Base-by-base conservation (phyloP, 148 eudicot species). In the Diospyros lotus region DNA sequence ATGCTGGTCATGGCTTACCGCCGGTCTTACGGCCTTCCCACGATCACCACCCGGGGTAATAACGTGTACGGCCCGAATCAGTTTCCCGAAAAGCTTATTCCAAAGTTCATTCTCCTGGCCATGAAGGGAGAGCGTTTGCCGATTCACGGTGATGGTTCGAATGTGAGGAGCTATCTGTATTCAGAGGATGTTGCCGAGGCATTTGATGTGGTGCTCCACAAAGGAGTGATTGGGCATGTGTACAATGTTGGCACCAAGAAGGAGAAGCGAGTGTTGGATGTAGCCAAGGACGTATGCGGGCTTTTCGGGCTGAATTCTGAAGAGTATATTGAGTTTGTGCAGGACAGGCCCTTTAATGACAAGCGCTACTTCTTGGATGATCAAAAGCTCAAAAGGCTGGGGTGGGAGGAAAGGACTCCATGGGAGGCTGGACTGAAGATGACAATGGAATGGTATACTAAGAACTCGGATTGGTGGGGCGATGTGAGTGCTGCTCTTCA, bases 151-250 rank as follows among this genome's bases (percentile, higher is more conserved):
- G 90, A 91, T 77, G 97, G 97, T 39, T 77, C 92, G 39, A 91
- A 91, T 80, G 92, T 91, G 18, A 55, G 97, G 83, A 91, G 94
- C 67, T 91, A 91, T 73, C 86, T 91, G 7, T 91, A 91, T 59
- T 91, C 94, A 73, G 97, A 91, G 82, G 97, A 91, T 79, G 97
- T 91, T 72, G 94, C 94, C 1, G 97, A 91, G 84, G 97, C 97
- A 67, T 91, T 91, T 80, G 97, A 91, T 81, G 76, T 76, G 61
- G 74, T 89, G 62, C 87, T 91, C 72, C 97, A 91, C 78, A 89
- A 76, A 83, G 97, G 97, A 69, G 92, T 88, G 82, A 89, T 89
- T 40, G 97, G 97, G 42, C 94, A 91, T 44, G 88, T 91, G 62
- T 92, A 91, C 73, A 91, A 91, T 75, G 87, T 91, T 44, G 93